phyloP scores from a whole-genome alignment of 2,329 filamentous ascomycete species.

The Claviceps africana region DNA sequence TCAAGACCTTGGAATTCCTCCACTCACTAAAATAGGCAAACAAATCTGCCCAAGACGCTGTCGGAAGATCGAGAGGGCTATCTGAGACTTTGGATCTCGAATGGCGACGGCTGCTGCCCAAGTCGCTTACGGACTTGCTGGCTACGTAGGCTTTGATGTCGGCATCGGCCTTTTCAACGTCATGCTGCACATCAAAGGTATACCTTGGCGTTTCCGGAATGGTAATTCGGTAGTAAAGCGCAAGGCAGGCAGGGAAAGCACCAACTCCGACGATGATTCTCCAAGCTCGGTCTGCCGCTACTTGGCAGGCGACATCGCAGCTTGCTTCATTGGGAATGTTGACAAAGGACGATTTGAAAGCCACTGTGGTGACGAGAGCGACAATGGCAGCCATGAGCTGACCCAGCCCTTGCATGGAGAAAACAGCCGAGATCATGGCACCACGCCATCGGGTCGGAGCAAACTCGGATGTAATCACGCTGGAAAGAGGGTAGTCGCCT shows the following conservation, averaged over 20 bases:
- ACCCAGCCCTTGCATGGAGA: slow-evolving; percentile 76
- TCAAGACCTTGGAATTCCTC: slow-evolving; percentile 54
- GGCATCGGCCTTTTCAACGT: slow-evolving; percentile 59
- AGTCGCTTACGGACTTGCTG: slow-evolving; percentile 31
- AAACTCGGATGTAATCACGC: slow-evolving; percentile 75
- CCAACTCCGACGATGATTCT: slow-evolving; percentile 69
- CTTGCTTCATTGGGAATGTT: slow-evolving; percentile 23
- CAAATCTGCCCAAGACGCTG: slow-evolving; percentile 58
- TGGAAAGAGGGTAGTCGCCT: slow-evolving; percentile 68
- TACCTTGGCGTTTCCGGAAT: slow-evolving; percentile 77
- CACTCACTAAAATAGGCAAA: slow-evolving; percentile 52
- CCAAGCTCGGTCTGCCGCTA: slow-evolving; percentile 70
- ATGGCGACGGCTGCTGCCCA: slow-evolving; percentile 31
- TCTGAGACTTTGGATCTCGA: slow-evolving; percentile 36
- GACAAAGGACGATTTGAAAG: slow-evolving; percentile 42
- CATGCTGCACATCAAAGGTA: slow-evolving; percentile 65
- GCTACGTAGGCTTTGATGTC: slow-evolving; percentile 51
- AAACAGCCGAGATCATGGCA: slow-evolving; percentile 71
- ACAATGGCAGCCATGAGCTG: slow-evolving; percentile 60
- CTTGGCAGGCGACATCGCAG: slow-evolving; percentile 49
- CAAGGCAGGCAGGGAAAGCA: slow-evolving; percentile 61
- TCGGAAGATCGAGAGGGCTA: slow-evolving; percentile 45
- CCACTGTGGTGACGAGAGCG: slow-evolving; percentile 52
- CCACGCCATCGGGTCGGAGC: slow-evolving; percentile 70
- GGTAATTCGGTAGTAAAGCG: slow-evolving; percentile 74